Percentiles rank a stretch among this genome's conserved stretches.
These are phyloP conservation scores for Lactarius sp. DNA, from an alignment of 768 basidiomycete species.

Conservation along the genomic window DNA sequence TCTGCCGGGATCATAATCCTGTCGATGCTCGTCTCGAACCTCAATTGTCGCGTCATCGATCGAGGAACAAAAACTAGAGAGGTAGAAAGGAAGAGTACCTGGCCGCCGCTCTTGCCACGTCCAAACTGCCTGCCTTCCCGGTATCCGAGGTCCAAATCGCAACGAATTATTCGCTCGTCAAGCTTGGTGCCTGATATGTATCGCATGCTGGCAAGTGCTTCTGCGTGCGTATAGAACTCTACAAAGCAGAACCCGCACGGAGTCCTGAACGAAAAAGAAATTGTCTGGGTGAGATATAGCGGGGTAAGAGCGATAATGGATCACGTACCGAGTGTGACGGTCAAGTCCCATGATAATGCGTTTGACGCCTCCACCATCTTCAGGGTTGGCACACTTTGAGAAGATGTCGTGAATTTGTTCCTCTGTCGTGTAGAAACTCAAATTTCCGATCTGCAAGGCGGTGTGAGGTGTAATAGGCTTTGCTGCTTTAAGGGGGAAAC, in stretches of 20 bases:
- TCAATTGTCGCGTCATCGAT: conserved; percentile 25
- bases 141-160: conserved; percentile 95
- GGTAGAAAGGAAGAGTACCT: conserved; percentile 40
- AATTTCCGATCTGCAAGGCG: conserved; percentile 70
- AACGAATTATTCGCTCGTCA: conserved; percentile 97
- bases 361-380: conserved; percentile 86
- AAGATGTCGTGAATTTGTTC: conserved; percentile 95
- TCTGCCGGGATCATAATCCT: conserved; percentile 95
- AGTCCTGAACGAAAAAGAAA: conserved; percentile 47
- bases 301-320: not conserved
- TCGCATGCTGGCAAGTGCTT: conserved; percentile 88
- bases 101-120: conserved; percentile 94
- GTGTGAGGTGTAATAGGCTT: not conserved
- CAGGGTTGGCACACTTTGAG: conserved; percentile 81
- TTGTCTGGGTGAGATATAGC: not conserved
- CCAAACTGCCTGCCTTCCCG: conserved; percentile 97
- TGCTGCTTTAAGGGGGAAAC: conserved; percentile 30
- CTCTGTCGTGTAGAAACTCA: conserved; percentile 93
- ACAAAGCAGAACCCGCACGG: conserved; percentile 96
- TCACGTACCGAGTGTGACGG: conserved; percentile 70
- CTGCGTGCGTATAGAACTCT: conserved; percentile 91
- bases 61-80: not conserved
- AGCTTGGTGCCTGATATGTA: conserved; percentile 98
- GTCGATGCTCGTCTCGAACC: conserved; percentile 91
- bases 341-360: conserved; percentile 95